A percentile compares a stretch with the other conserved stretches of the same genome.
These are phyloP conservation scores for Cerrena zonata DNA, from an alignment of 1,284 basidiomycete species.

Conservation along the genomic window DNA sequence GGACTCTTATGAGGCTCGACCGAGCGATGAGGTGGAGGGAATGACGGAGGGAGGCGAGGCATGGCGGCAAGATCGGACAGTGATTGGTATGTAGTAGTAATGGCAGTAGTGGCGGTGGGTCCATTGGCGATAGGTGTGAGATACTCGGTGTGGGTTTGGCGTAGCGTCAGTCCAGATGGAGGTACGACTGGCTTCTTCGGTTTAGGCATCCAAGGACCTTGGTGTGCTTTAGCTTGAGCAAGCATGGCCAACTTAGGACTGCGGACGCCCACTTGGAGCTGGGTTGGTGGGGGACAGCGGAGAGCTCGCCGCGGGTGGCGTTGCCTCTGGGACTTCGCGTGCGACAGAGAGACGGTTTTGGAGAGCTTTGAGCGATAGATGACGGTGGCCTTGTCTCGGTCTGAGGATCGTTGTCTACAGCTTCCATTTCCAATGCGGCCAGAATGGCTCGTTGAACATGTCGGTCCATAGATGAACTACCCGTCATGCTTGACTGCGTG, in stretches of 20 bases:
- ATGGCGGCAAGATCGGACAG: conserved; percentile 42
- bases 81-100: conserved; percentile 70
- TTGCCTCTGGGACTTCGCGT: neutral
- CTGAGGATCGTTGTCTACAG: conserved; percentile 16
- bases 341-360: neutral
- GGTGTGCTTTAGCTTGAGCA: conserved; percentile 52
- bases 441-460: conserved; percentile 58
- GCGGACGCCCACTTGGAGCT: conserved; percentile 21
- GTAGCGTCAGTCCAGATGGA: conserved; percentile 13
- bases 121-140: conserved; percentile 71
- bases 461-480: conserved; percentile 45
- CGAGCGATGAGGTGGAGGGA: conserved; percentile 6
- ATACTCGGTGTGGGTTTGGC: conserved; percentile 49
- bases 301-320: conserved; percentile 5
- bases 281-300: neutral
- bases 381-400: conserved; percentile 4
- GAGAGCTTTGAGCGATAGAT: no score
- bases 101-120: conserved; percentile 69
- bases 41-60: conserved; percentile 19
- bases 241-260: conserved; percentile 70
- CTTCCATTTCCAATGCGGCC: conserved; percentile 37
- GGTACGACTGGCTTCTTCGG: conserved; percentile 16
- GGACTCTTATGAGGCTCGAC: conserved; percentile 7
- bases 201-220: conserved; percentile 20
- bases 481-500: conserved; percentile 15